phyloP scores from a whole-genome alignment of 306 rosid species.

The Vigna mungo region DNA sequence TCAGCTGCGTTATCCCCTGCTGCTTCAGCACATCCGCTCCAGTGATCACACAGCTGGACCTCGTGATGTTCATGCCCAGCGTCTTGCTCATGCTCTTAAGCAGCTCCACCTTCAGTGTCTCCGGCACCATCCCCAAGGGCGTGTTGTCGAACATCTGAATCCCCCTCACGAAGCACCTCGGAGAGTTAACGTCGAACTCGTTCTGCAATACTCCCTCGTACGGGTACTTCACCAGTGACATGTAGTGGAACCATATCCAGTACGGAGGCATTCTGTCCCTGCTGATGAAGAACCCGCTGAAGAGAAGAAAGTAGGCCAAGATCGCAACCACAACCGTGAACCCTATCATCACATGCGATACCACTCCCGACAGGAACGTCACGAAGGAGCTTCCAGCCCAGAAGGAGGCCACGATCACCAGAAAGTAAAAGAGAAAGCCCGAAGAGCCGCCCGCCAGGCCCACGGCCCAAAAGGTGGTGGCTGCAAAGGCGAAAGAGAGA shows the following conservation, averaged over 20 bases:
- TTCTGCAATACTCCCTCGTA: constrained; percentile 85
- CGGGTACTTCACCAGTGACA: constrained; percentile 86
- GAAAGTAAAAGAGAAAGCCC: constrained; percentile 70
- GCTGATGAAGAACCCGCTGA: constrained; percentile 88
- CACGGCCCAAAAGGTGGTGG: constrained; percentile 77
- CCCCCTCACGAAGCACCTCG: constrained; percentile 75
- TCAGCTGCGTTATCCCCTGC: constrained; percentile 76
- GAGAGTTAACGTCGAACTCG: constrained; percentile 58
- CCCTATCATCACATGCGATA: constrained; percentile 85
- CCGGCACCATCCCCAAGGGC: constrained; percentile 65
- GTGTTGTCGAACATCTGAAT: constrained; percentile 79
- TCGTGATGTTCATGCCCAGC: constrained; percentile 63
- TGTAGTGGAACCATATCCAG: constrained; percentile 93
- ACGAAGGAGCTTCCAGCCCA: constrained; percentile 97
- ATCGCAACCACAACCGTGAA: constrained; percentile 88
- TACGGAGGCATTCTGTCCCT: constrained; percentile 76
- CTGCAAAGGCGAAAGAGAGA: constrained; percentile 77
- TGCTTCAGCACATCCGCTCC: constrained; percentile 73
- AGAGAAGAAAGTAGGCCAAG: constrained; percentile 78
- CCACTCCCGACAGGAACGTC: constrained; percentile 84
- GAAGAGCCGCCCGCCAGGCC: constrained; percentile 70
- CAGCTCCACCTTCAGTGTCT: constrained; percentile 54
- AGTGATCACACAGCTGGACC: constrained; percentile 72
- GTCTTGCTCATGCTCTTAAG: constrained; percentile 72
- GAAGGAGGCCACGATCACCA: constrained; percentile 57